phyloP scores from a whole-genome alignment of 352 stramenopile genomes.

The Paralagenidium karlingii region DNA sequence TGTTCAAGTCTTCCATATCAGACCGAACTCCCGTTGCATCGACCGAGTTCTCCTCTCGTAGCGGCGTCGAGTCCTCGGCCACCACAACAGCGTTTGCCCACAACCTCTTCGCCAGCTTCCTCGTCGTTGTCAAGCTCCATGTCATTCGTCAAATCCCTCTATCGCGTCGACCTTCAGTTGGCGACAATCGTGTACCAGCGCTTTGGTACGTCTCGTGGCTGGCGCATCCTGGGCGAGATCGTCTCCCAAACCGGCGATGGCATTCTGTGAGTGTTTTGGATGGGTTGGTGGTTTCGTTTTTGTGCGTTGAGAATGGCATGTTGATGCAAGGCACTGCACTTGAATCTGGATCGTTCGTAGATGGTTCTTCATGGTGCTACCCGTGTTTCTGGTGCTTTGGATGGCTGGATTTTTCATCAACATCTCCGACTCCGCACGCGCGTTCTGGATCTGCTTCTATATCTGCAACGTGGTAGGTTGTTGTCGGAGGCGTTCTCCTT shows the following conservation, averaged over 20 bases:
- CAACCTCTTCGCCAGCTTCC: no score
- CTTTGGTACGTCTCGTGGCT: slow-evolving; percentile 28
- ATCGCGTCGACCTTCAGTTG: slow-evolving; percentile 62
- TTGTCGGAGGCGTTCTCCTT: not conserved
- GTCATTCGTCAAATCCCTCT: slow-evolving; percentile 39
- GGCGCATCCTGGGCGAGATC: slow-evolving; percentile 53
- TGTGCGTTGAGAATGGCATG: not conserved
- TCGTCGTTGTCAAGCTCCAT: no score
- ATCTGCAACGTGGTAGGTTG: slow-evolving; percentile 27
- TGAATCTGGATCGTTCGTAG: slow-evolving; percentile 6
- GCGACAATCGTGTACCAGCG: slow-evolving; percentile 56
- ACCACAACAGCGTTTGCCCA: slow-evolving; percentile 1
- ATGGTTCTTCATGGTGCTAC: slow-evolving; percentile 44
- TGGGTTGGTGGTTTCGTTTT: not conserved
- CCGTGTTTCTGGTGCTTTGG: slow-evolving; percentile 23
- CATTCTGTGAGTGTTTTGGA: slow-evolving; percentile 39
- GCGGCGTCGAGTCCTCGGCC: slow-evolving; percentile 5
- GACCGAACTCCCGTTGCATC: no score
- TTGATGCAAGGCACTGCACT: not conserved
- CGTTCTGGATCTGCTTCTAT: slow-evolving; percentile 24
- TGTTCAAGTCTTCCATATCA: no score
- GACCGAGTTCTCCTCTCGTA: no score
- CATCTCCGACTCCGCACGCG: slow-evolving; percentile 11
- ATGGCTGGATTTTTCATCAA: slow-evolving; percentile 13
- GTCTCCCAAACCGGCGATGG: slow-evolving; percentile 74